Percentiles rank a stretch among this genome's conserved stretches.
Conservation (phyloP, 2,329 filamentous ascomycete species). For the Shiraia sp. region DNA sequence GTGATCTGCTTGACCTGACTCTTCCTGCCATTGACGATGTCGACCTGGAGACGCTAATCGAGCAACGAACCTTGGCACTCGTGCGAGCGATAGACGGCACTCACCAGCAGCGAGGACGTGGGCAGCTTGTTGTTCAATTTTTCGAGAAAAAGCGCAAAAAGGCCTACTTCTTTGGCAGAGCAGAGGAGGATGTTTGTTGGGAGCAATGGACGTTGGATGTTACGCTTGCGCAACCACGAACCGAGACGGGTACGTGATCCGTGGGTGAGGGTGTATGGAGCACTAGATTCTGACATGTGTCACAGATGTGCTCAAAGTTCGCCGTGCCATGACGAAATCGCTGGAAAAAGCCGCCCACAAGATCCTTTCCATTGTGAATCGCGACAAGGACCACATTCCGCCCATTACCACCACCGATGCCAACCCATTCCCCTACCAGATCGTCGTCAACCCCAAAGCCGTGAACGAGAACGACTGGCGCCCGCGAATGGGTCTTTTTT, state of each 20-base stretch:
- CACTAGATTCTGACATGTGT: conserved; percentile 5
- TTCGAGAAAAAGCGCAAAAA: conserved; percentile 90
- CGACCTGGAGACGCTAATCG: conserved; percentile 91
- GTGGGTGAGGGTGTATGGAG: neutral
- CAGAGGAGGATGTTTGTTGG: conserved; percentile 95
- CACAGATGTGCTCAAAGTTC: conserved; percentile 84
- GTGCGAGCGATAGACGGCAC: conserved; percentile 73
- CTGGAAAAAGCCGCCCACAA: conserved; percentile 87
- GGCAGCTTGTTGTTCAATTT: conserved; percentile 85
- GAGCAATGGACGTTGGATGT: conserved; percentile 94
- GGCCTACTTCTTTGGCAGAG: conserved; percentile 70
- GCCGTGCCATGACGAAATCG: conserved; percentile 87
- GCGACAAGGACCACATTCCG: conserved; percentile 93
- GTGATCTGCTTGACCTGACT: conserved; percentile 88
- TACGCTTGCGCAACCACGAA: conserved; percentile 86
- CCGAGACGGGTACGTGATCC: conserved; percentile 72
- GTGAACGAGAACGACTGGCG: conserved; percentile 70
- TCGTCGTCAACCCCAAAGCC: conserved; percentile 78
- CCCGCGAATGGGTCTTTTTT: conserved; percentile 66
- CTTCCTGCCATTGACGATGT: conserved; percentile 87
- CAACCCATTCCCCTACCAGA: conserved; percentile 95
- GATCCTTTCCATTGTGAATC: conserved; percentile 83
- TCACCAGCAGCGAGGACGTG: conserved; percentile 63
- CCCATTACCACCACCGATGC: conserved; percentile 90
- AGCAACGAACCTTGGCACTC: conserved; percentile 79